These are phyloP conservation scores for Rhizopus microsporus DNA, from an alignment of 371 early-diverging fungal genomes.

Conservation along the genomic window DNA sequence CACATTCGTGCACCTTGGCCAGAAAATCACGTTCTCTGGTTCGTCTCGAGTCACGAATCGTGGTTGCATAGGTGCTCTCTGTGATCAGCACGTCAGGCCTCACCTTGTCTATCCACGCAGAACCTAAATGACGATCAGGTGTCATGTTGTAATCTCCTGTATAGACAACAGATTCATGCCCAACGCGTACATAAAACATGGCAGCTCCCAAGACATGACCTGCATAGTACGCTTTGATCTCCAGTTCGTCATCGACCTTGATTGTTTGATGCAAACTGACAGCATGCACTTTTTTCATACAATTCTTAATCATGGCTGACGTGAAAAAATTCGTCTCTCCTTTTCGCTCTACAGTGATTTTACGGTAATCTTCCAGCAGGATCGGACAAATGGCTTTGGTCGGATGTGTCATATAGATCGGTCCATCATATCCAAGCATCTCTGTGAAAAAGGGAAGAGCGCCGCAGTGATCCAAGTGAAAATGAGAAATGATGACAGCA, in stretches of 20 bases:
- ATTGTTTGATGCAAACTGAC: constrained; percentile 90
- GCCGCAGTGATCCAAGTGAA: constrained; percentile 98
- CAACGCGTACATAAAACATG: constrained; percentile 89
- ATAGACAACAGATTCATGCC: constrained; percentile 86
- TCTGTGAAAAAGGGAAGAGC: constrained; percentile 96
- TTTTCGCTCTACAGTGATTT: constrained; percentile 84
- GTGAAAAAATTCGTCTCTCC: constrained; percentile 90
- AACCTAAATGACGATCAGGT: constrained; percentile 93
- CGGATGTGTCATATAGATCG: constrained; percentile 96
- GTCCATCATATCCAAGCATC: constrained; percentile 92
- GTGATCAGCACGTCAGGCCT: constrained; percentile 92
- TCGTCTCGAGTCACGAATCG: constrained; percentile 91
- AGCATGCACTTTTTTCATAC: constrained; percentile 90
- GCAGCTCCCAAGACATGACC: constrained; percentile 99
- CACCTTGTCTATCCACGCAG: constrained; percentile 92
- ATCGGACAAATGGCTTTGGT: constrained; percentile 95
- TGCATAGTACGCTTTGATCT: constrained; percentile 94
- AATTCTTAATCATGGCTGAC: constrained; percentile 79
- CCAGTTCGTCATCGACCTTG: constrained; percentile 79
- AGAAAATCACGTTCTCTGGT: constrained; percentile 92
- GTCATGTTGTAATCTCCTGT: constrained; percentile 99
- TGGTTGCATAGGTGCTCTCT: constrained; percentile 96
- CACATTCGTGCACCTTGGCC: constrained; percentile 87
- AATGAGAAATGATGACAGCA: constrained; percentile 93
- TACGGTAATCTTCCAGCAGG: constrained; percentile 90